phyloP scores from a whole-genome alignment of 306 rosid species.

The Prunus kanzakura region DNA sequence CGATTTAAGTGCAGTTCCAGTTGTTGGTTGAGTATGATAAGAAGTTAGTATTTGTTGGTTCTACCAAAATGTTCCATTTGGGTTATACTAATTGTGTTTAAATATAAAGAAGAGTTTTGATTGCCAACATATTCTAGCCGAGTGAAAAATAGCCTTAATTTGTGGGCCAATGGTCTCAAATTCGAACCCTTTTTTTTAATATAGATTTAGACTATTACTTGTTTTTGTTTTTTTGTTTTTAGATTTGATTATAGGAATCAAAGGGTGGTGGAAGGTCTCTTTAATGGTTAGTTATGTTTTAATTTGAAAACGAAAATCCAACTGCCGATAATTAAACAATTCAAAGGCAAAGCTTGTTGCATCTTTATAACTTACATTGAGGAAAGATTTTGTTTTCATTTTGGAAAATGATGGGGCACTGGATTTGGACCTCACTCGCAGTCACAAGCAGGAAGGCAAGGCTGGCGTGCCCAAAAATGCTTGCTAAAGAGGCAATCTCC shows the following conservation, averaged over 20 bases:
- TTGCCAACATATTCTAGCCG: too few relatives aligned
- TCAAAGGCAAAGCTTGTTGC: neutral
- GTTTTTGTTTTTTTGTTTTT: too few relatives aligned
- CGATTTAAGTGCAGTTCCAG: neutral
- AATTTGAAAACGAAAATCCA: constrained; percentile 26
- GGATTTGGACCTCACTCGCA: constrained; percentile 6
- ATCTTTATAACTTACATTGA: neutral
- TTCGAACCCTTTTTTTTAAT: too few relatives aligned
- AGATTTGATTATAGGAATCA: neutral
- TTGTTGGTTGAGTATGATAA: neutral
- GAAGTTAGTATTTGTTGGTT: too few relatives aligned
- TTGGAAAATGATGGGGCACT: constrained; percentile 31
- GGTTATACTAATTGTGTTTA: neutral
- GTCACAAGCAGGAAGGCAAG: neutral
- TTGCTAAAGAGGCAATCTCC: constrained; percentile 23
- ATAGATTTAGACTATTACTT: too few relatives aligned
- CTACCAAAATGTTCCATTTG: too few relatives aligned
- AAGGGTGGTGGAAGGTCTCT: constrained; percentile 30
- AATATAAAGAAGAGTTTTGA: too few relatives aligned
- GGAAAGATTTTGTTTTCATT: neutral
- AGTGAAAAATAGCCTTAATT: too few relatives aligned
- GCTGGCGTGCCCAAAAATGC: constrained; percentile 18
- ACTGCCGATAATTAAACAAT: constrained; percentile 8
- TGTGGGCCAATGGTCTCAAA: fast-evolving
- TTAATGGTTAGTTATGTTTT: neutral